Evolutionary conservation across 257 asterid species (phyloP), one percentile per base, ranked within the genome.

Genomic region (Henckelia pumila): DNA sequence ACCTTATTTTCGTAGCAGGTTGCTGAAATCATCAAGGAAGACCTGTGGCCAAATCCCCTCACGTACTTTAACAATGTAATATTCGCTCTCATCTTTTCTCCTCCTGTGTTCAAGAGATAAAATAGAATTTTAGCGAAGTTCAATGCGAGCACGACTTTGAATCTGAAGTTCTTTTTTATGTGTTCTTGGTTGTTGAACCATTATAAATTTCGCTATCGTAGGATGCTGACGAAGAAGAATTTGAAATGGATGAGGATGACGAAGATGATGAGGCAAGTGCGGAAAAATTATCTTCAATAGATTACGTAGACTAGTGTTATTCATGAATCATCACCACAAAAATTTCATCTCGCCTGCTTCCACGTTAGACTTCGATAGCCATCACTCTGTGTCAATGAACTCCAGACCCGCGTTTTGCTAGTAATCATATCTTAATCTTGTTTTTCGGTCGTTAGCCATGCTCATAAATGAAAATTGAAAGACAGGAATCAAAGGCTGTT

Each of bases 11-110:
- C 21, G 63, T 71, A 7, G 33, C 75, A 84, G 89, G 80, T 84
- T 59, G 85, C 89, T 65, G 91, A 85, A 28, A 72, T 85, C 63
- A 85, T 85, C 73, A 85, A 85, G 83, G 91, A 85, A 60, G 91
- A 85, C 67, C 66, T 85, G 37, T 83, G 91, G 91, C 83, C 91
- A 1, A 85, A 85, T 32, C 91, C 91, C 50, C 84, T 85, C 67
- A 78, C 83, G 11, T 82, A 80, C 44, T 85, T 85, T 44, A 79
- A 73, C 78, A 77, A 79, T 40, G 89, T 84, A 73, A 68, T 33
- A 3, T 24, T 19, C 26, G 19, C n/a, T 26, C 52, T 20, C 25
- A 5, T 3, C 25, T 24, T 50, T 10, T 52, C 17, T 22, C 21
- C 33, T 49, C 28, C 20, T 22, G 5, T 19, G 0, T 11, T 21